Evolutionary conservation across 2,329 filamentous ascomycete genomes (phyloP).

Genomic region (Fusarium burgessii): DNA sequence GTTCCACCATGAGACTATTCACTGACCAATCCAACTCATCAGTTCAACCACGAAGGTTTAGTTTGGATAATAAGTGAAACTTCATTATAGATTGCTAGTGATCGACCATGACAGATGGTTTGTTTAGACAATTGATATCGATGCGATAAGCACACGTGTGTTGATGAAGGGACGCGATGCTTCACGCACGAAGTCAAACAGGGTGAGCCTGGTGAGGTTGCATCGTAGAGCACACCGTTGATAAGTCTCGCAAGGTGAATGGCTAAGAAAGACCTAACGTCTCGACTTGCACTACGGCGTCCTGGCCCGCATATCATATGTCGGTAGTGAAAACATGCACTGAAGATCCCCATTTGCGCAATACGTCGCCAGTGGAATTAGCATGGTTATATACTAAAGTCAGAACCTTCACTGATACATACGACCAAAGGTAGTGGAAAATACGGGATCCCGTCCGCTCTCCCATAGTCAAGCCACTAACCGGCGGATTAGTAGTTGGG

Average conservation of each 20-base stretch:
- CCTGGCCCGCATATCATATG: not conserved
- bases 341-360: not conserved
- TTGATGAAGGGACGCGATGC: conserved; percentile 2
- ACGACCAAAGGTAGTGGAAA: conserved; percentile 5
- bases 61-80: not conserved
- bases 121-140: not conserved
- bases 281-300: not conserved
- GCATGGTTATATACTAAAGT: fast-evolving
- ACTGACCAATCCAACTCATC: conserved; percentile 32
- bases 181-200: conserved; percentile 7
- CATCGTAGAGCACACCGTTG: not conserved
- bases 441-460: conserved; percentile 9
- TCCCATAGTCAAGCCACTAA: conserved; percentile 6
- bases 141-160: conserved; percentile 16
- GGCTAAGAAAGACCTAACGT: not conserved
- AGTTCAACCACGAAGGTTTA: conserved; percentile 33
- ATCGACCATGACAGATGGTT: not conserved
- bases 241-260: not conserved
- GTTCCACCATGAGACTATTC: conserved; percentile 27
- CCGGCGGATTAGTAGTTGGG: conserved; percentile 6
- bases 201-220: not conserved
- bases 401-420: fast-evolving
- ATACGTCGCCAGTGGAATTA: fast-evolving
- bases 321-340: not conserved
- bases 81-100: not conserved